phyloP scores from a whole-genome alignment of 345 rosid species.

The Sonneratia alba region DNA sequence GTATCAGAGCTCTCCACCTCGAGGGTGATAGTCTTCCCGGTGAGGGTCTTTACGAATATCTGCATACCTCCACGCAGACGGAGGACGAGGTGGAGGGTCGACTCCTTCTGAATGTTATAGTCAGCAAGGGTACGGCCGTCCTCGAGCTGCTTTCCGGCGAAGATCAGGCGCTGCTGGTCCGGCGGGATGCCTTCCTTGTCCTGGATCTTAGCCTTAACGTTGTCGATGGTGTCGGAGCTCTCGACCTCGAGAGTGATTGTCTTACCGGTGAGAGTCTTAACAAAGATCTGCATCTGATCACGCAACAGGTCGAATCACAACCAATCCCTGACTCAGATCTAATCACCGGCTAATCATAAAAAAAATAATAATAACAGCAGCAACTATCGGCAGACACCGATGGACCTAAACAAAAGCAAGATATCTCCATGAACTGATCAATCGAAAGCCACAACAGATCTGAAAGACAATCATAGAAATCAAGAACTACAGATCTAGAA shows the following conservation, averaged over 20 bases:
- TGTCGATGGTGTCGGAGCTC: conserved; percentile 20
- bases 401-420: background rate
- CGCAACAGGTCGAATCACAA: background rate
- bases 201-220: conserved; percentile 23
- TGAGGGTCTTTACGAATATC: conserved; percentile 27
- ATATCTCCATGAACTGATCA: too few species aligned
- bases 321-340: background rate
- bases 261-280: conserved; percentile 20
- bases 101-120: conserved; percentile 19
- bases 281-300: conserved; percentile 18
- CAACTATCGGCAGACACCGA: background rate
- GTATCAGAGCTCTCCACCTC: conserved; percentile 33
- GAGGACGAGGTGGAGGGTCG: conserved; percentile 18
- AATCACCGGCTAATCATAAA: background rate
- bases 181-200: conserved; percentile 22
- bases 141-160: conserved; percentile 21
- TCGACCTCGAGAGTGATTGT: conserved; percentile 23
- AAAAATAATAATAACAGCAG: background rate
- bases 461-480: background rate
- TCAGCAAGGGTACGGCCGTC: conserved; percentile 18
- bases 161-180: conserved; percentile 19
- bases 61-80: conserved; percentile 24
- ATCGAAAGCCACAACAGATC: background rate
- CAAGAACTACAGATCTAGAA: background rate
- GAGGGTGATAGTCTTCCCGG: conserved; percentile 29